Evolutionary conservation across 768 basidiomycete species (phyloP), one percentile per base, ranked within the genome.

Genomic region (Pleurotus ostreatus): DNA sequence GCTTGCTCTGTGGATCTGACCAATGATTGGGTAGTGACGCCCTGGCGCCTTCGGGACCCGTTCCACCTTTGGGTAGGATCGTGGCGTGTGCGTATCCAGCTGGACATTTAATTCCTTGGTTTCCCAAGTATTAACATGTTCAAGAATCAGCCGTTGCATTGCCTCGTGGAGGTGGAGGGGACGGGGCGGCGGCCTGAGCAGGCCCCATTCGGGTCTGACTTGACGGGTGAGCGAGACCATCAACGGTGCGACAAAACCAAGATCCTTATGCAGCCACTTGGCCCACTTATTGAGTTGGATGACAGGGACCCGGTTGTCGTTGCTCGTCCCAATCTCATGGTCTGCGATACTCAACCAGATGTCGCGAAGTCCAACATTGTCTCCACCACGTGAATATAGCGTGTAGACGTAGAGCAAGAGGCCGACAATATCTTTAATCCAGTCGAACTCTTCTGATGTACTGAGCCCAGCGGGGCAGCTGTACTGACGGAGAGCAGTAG

Each of bases 121-220:
- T 23, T 37, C 23, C 22, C 22, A 49, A 9, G 7, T 6, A n/a
- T 49, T 13, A 6, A 49, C 16, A 13, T 49, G 38, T 15, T 39
- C 43, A 30, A 58, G 48, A 16, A 58, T 22, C 26, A 58, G 45
- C 41, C 57, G 57, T 55, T 58, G 57, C 22, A 58, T 55, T 25
- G 57, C 57, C 8, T 34, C 43, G 8, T 30, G 48, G n/a, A 49
- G 48, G 7, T 49, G 48, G 11, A 49, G 20, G 23, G 26, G 9
- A 23, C 23, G 23, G 23, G 23, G 3, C 23, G 23, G 23, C 23
- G 23, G 23, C 23, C 23, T 23, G 23, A 23, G 23, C 23, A 23
- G 23, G 23, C 23, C 25, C 37, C 55, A 58, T 46, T 58, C 57
- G 2, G 57, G 57, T 20, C 39, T 9, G 16, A 58, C 34, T 16